phyloP scores from a whole-genome alignment of 139 green algal genomes.

The Dunaliella primolecta region DNA sequence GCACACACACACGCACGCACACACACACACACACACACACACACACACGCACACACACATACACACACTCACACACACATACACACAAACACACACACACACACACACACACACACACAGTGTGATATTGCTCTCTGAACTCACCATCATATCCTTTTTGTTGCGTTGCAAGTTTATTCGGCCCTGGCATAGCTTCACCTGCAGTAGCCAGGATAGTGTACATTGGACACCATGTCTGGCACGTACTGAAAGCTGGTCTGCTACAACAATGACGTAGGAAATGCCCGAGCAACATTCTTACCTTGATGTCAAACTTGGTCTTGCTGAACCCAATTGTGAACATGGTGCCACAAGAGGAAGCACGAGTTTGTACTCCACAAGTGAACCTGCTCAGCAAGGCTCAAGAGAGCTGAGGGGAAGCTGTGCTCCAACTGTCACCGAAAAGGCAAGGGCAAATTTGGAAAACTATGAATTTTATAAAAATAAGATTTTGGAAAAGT shows the following conservation, averaged over 20 bases:
- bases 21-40: not conserved
- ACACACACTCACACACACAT: not conserved
- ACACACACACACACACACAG: not conserved
- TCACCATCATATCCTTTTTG: not conserved
- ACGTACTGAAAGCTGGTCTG: no score
- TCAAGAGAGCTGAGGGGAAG: no score
- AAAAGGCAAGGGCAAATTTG: not conserved
- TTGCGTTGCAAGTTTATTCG: slow-evolving; percentile 5
- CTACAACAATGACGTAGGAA: not conserved
- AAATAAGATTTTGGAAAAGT: not conserved
- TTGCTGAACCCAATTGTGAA: not conserved
- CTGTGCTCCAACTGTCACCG: no score
- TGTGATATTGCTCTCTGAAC: no score
- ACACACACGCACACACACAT: not conserved
- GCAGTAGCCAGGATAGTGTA: not conserved
- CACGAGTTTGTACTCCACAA: no score
- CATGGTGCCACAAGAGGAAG: not conserved
- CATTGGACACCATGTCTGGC: not conserved
- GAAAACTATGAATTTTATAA: not conserved
- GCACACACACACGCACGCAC: not conserved
- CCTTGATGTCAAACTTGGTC: not conserved
- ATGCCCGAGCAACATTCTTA: not conserved
- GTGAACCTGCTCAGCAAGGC: no score
- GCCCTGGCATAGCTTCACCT: not conserved
- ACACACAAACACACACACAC: not conserved